Evolutionary conservation across 2,329 filamentous ascomycete species (phyloP).

Genomic region (Neobulgaria alba): DNA sequence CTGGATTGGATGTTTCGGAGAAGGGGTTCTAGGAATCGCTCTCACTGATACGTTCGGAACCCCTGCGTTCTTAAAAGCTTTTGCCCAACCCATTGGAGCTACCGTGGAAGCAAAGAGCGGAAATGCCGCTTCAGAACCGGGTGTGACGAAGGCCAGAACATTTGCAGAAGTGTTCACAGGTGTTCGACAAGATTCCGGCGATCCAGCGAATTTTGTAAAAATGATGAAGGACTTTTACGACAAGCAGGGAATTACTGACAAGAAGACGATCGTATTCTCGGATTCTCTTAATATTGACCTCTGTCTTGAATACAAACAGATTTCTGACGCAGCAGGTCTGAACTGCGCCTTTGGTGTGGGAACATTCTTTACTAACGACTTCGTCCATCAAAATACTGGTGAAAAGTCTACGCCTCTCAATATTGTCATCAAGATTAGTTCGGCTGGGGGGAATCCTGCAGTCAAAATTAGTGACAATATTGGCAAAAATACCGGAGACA

Average conservation of each 20-base stretch:
- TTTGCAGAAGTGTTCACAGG: conserved; percentile 62
- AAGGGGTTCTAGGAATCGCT: conserved; percentile 74
- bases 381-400: conserved; percentile 59
- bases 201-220: conserved; percentile 58
- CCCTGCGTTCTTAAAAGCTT: conserved; percentile 75
- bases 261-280: conserved; percentile 90
- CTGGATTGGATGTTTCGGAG: conserved; percentile 88
- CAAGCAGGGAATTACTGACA: conserved; percentile 56
- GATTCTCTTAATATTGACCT: conserved; percentile 88
- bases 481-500: conserved; percentile 86
- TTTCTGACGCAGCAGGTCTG: conserved; percentile 74
- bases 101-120: conserved; percentile 22
- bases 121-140: conserved; percentile 19
- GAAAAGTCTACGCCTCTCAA: conserved; percentile 87
- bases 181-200: conserved; percentile 64
- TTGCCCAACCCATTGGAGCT: conserved; percentile 53
- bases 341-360: conserved; percentile 87
- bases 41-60: conserved; percentile 97
- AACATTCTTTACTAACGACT: conserved; percentile 95
- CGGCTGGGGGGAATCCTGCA: conserved; percentile 69
- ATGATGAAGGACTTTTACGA: conserved; percentile 42
- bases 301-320: conserved; percentile 81
- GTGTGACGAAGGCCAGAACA: conserved; percentile 37
- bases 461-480: conserved; percentile 90
- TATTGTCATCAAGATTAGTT: conserved; percentile 95